Evolutionary conservation across 495 filamentous ascomycete genomes (phyloP).

Genomic region (Penicillium dipodomyicola): DNA sequence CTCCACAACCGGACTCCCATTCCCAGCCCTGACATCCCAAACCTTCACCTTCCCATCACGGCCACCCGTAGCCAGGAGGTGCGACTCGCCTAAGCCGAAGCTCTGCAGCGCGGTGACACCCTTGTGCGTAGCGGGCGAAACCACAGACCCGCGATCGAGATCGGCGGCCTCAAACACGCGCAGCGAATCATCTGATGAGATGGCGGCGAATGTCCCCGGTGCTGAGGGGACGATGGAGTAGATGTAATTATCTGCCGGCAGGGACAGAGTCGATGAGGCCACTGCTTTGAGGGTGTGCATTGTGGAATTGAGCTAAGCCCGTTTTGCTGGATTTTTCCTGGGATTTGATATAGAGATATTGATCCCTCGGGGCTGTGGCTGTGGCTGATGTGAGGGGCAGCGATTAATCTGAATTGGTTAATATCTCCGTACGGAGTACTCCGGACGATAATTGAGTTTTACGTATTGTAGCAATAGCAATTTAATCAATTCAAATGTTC

Average conservation of each 20-base stretch:
- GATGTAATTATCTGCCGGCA: constrained; percentile 51
- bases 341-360: constrained; percentile 1
- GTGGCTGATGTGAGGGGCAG: constrained; percentile 2
- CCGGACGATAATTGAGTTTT: not conserved
- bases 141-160: constrained; percentile 36
- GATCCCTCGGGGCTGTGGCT: constrained; percentile 8
- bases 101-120: constrained; percentile 45
- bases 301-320: constrained; percentile 3
- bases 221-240: constrained; percentile 44
- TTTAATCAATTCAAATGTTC: no score
- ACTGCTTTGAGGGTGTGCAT: constrained; percentile 43
- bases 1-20: constrained; percentile 29
- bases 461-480: no score
- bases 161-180: constrained; percentile 45
- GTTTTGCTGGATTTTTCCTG: not conserved
- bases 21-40: constrained; percentile 46
- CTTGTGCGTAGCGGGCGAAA: constrained; percentile 37
- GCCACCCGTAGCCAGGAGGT: constrained; percentile 44
- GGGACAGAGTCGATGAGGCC: constrained; percentile 44
- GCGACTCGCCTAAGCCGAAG: constrained; percentile 30
- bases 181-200: constrained; percentile 57
- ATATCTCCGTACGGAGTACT: no score
- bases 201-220: constrained; percentile 43
- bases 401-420: not conserved
- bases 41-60: constrained; percentile 48